Conservation (phyloP, 495 filamentous ascomycete genomes). For the Xylaria bambusicola region DNA sequence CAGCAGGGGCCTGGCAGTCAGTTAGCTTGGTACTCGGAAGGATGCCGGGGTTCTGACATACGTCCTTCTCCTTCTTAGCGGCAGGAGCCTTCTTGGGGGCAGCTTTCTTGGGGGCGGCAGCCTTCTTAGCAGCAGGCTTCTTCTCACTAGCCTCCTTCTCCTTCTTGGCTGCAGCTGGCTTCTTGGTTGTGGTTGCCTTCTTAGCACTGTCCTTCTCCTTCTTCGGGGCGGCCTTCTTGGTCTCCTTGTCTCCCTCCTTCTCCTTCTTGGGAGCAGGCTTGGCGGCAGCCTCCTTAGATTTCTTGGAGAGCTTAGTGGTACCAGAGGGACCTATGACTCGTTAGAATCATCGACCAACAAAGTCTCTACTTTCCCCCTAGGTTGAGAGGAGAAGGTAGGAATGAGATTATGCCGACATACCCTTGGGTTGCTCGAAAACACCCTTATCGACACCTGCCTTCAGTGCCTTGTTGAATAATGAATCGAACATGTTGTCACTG, state of each 20-base stretch:
- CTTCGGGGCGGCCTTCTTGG: slow-evolving; percentile 37
- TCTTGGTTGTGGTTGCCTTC: slow-evolving; percentile 48
- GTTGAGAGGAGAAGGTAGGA: slow-evolving; percentile 10
- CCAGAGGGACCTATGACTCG: slow-evolving; percentile 73
- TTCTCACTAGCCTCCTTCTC: slow-evolving; percentile 48
- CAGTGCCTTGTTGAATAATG: slow-evolving; percentile 91
- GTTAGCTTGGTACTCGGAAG: slow-evolving; percentile 4
- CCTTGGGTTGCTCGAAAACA: slow-evolving; percentile 91
- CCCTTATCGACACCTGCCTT: slow-evolving; percentile 86
- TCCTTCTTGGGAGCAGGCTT: slow-evolving; percentile 53
- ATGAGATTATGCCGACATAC: slow-evolving; percentile 52
- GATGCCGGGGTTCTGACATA: neutral
- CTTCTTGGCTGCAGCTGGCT: slow-evolving; percentile 55
- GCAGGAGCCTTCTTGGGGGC: slow-evolving; percentile 55
- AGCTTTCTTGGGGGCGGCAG: slow-evolving; percentile 56
- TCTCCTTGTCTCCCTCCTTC: slow-evolving; percentile 52
- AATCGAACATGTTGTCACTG: slow-evolving; percentile 75
- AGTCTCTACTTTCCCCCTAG: too few species aligned
- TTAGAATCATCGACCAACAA: slow-evolving; percentile 23
- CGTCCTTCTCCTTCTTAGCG: slow-evolving; percentile 46
- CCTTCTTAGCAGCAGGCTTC: slow-evolving; percentile 54
- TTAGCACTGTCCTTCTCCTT: slow-evolving; percentile 48
- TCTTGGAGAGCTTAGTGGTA: slow-evolving; percentile 95
- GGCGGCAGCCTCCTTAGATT: slow-evolving; percentile 53
- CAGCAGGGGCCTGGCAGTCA: slow-evolving; percentile 51